These are phyloP conservation scores for Cordia subcordata DNA, from an alignment of 257 asterid species.

Conservation along the genomic window DNA sequence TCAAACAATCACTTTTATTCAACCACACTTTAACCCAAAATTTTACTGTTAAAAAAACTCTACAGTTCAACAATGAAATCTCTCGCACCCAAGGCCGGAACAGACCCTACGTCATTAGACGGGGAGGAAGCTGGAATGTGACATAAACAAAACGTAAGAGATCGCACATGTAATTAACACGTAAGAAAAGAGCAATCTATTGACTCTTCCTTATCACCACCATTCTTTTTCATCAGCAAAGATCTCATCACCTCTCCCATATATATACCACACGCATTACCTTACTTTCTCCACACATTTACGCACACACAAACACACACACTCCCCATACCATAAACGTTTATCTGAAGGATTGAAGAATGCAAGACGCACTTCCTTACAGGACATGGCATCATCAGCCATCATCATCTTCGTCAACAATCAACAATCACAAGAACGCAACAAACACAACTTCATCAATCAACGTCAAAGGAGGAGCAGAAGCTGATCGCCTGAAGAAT, in stretches of 20 bases:
- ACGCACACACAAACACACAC: not conserved
- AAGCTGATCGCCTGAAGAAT: slow-evolving; percentile 14
- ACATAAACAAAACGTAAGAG: too few relatives aligned
- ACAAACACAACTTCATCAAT: not conserved
- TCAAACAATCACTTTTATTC: too few relatives aligned
- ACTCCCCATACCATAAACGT: too few relatives aligned
- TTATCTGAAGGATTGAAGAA: not conserved
- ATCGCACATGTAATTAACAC: too few relatives aligned
- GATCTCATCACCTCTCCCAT: not conserved
- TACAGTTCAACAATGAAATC: too few relatives aligned
- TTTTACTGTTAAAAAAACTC: too few relatives aligned
- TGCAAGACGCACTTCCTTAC: slow-evolving; percentile 3
- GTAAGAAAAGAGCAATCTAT: too few relatives aligned
- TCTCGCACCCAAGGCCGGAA: too few relatives aligned
- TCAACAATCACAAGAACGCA: not conserved
- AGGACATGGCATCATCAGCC: slow-evolving; percentile 2
- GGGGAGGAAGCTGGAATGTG: too few relatives aligned
- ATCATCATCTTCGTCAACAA: not conserved
- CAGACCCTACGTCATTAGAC: too few relatives aligned
- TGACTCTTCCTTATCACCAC: too few relatives aligned
- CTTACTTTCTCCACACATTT: not conserved
- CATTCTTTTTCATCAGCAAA: not conserved
- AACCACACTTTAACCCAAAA: too few relatives aligned
- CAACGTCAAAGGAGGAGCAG: not conserved
- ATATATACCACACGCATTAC: not conserved